Conservation (phyloP, 257 asterid species). For the Misopates orontium region DNA sequence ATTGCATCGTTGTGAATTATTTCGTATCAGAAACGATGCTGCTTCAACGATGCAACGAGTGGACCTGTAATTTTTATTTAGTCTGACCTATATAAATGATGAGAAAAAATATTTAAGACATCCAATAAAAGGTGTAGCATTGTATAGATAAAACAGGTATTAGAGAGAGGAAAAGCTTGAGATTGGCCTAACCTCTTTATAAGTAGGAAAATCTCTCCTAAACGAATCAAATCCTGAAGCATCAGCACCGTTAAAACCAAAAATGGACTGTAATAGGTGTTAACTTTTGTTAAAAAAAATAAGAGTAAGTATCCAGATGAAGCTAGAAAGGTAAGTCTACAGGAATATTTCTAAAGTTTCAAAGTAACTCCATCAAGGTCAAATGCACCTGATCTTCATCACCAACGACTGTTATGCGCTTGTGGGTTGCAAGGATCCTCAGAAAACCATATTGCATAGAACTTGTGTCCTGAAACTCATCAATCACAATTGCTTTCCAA, state of each 20-base stretch:
- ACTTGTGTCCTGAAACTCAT: constrained; percentile 99
- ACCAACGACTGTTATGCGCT: constrained; percentile 84
- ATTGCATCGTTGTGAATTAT: constrained; percentile 67
- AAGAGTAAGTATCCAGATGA: not conserved
- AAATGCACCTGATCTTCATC: constrained; percentile 93
- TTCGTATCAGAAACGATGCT: constrained; percentile 77
- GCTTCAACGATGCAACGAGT: constrained; percentile 95
- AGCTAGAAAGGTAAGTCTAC: constrained; percentile 22
- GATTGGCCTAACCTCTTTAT: constrained; percentile 74
- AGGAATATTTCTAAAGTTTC: constrained; percentile 19
- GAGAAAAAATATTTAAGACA: constrained; percentile 22
- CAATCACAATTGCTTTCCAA: constrained; percentile 85
- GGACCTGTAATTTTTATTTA: constrained; percentile 83
- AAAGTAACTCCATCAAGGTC: constrained; percentile 23
- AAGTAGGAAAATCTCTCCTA: constrained; percentile 80
- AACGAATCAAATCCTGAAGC: constrained; percentile 89
- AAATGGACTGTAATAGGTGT: constrained; percentile 67
- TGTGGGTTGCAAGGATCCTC: constrained; percentile 74
- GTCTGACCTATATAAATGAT: constrained; percentile 65
- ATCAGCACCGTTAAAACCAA: constrained; percentile 96
- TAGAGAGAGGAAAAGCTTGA: constrained; percentile 20
- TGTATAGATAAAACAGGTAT: constrained; percentile 13
- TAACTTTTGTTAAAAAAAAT: not conserved
- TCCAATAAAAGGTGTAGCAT: constrained; percentile 18
- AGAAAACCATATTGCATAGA: constrained; percentile 78